Evolutionary conservation across 2,329 filamentous ascomycete genomes (phyloP), one percentile per base, ranked within the genome.

Genomic region (Zymoseptoria crescenta): DNA sequence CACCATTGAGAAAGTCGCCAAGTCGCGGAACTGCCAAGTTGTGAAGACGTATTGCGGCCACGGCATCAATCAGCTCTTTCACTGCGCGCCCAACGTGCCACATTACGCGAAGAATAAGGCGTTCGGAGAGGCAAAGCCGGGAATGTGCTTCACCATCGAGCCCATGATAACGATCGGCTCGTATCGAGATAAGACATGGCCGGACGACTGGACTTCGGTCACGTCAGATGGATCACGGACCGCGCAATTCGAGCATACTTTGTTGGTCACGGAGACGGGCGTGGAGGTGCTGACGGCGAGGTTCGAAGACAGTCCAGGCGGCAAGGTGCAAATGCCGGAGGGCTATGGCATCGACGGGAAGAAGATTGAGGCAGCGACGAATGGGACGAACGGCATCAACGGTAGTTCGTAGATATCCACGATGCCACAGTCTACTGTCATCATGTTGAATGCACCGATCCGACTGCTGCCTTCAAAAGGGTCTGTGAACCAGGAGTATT

Each of bases 41-140:
- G 92, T 99, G 73, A 88, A 91, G 74, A 93, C 91, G 2, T 99
- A 99, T 74, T 96, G 93, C 70, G 94, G 94, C 24, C 94, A 99
- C 73, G 94, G 93, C 64, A 89, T 97, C 76, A 96, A 96, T 76
- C 87, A 85, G 64, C 80, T 96, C 50, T 99, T 99, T 81, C 94
- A 99, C 76, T 89, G 87, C 73, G 85, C 92, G 28, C 94, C 94
- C 1, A 97, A 95, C 72, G 87, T 99, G 56, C 94, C 94, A 4
- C 94, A 99, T 75, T 99, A 99, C 71, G 93, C 87, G 59, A 97
- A 96, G 81, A 99, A 97, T 78, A 99, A 97, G 83, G 91, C 93
- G 0, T 88, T 96, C 1, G 94, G 94, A 54, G 86, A 89, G 68
- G 94, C 92, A 61, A 96, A 96, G 78, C 87, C 90, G 0, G 94